Conservation (phyloP, 164 flowering plant species). For the Annona cherimola region DNA sequence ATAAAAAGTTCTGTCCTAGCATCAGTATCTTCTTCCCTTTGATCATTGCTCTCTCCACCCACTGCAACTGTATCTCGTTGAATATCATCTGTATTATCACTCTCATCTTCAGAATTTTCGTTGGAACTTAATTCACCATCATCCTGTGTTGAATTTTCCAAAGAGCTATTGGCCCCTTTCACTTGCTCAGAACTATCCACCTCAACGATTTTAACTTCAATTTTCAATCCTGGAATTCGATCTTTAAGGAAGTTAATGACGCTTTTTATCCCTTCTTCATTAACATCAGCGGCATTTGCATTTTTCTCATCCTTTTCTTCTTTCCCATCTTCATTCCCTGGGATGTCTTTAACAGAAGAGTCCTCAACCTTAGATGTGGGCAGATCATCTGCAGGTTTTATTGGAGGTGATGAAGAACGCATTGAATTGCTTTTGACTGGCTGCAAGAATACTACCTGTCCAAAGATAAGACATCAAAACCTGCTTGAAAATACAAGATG, state of each 20-base stretch:
- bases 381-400: conserved; percentile 34
- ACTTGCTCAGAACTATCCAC: conserved; percentile 48
- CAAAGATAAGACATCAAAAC: conserved; percentile 15
- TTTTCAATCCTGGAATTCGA: conserved; percentile 79
- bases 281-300: conserved; percentile 54
- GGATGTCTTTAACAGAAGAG: conserved; percentile 36
- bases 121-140: conserved; percentile 31
- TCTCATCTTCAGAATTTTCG: conserved; percentile 49
- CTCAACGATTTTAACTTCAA: conserved; percentile 75
- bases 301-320: conserved; percentile 55
- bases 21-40: conserved; percentile 43
- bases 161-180: conserved; percentile 37
- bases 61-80: conserved; percentile 42
- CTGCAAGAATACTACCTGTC: conserved; percentile 79
- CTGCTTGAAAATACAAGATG: background rate
- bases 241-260: conserved; percentile 81
- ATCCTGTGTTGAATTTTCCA: conserved; percentile 58
- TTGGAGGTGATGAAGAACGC: conserved; percentile 28
- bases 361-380: conserved; percentile 35
- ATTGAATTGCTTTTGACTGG: conserved; percentile 41
- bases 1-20: conserved; percentile 62
- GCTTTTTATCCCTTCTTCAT: conserved; percentile 84
- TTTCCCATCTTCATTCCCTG: conserved; percentile 32
- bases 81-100: conserved; percentile 39
- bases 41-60: conserved; percentile 31